Percentiles rank a stretch among this genome's conserved stretches.
These are phyloP conservation scores for Pyrenula aspistea DNA, from an alignment of 495 filamentous ascomycete species.

Conservation along the genomic window DNA sequence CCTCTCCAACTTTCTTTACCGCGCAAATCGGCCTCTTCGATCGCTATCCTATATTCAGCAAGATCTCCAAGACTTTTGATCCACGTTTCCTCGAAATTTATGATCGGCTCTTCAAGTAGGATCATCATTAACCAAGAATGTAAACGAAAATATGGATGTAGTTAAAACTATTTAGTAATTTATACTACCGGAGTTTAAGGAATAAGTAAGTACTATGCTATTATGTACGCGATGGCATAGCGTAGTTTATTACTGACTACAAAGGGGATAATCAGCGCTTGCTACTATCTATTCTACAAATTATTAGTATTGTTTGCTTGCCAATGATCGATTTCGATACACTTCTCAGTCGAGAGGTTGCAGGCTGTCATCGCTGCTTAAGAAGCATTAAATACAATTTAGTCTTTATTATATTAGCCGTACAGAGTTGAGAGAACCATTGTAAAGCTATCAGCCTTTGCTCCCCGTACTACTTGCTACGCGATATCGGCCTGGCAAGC, in stretches of 20 bases:
- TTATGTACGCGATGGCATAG: constrained; percentile 81
- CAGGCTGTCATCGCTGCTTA: too few relatives aligned
- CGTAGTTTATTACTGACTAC: constrained; percentile 53
- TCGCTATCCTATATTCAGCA: neutral
- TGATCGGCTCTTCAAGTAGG: constrained; percentile 36
- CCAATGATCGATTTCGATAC: constrained; percentile 57
- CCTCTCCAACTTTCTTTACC: too few relatives aligned
- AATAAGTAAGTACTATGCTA: constrained; percentile 69
- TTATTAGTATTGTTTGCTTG: constrained; percentile 32
- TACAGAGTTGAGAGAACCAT: too few relatives aligned
- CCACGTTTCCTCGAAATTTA: constrained; percentile 34
- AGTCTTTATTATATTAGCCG: too few relatives aligned
- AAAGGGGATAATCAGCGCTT: constrained; percentile 59
- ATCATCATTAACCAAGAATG: constrained; percentile 44
- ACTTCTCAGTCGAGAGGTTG: too few relatives aligned
- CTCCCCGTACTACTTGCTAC: too few relatives aligned
- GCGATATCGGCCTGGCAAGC: too few relatives aligned
- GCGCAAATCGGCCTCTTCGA: neutral
- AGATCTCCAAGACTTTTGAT: constrained; percentile 15
- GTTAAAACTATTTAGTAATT: constrained; percentile 57
- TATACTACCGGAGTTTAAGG: constrained; percentile 57
- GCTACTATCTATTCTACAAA: constrained; percentile 55
- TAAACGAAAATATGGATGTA: constrained; percentile 77
- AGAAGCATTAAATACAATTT: too few relatives aligned
- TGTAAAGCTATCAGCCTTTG: too few relatives aligned